Evolutionary conservation across 306 rosid species (phyloP).

Genomic region (Cucumis melo): DNA sequence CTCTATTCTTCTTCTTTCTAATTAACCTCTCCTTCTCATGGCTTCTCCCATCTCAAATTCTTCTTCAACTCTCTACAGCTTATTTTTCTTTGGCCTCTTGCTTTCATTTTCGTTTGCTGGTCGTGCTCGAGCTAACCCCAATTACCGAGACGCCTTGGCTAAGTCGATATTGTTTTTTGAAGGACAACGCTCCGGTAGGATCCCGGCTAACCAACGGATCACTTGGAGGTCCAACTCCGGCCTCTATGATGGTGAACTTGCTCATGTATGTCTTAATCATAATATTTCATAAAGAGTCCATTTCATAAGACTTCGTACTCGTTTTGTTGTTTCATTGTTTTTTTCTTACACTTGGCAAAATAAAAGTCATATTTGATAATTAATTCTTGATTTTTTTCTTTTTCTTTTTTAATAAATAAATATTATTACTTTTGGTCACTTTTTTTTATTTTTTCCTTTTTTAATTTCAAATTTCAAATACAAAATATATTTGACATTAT

Average conservation of each 20-base stretch:
- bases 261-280: slow-evolving; percentile 27
- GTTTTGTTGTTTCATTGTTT: background rate
- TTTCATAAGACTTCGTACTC: background rate
- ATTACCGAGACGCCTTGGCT: slow-evolving; percentile 68
- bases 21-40: background rate
- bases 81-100: background rate
- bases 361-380: background rate
- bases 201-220: slow-evolving; percentile 42
- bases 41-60: background rate
- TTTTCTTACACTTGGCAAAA: too few species aligned
- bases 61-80: background rate
- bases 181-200: slow-evolving; percentile 82
- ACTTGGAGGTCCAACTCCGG: slow-evolving; percentile 69
- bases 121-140: slow-evolving; percentile 1
- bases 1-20: background rate
- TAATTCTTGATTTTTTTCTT: background rate
- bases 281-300: background rate
- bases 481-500: too few species aligned
- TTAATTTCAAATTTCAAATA: too few species aligned
- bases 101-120: background rate
- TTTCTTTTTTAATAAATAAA: background rate
- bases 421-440: too few species aligned
- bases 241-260: slow-evolving; percentile 52
- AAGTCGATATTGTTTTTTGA: slow-evolving; percentile 75
- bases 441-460: too few species aligned